Conservation (phyloP, 805 yeast genomes). For the Debaryomyces maramus region DNA sequence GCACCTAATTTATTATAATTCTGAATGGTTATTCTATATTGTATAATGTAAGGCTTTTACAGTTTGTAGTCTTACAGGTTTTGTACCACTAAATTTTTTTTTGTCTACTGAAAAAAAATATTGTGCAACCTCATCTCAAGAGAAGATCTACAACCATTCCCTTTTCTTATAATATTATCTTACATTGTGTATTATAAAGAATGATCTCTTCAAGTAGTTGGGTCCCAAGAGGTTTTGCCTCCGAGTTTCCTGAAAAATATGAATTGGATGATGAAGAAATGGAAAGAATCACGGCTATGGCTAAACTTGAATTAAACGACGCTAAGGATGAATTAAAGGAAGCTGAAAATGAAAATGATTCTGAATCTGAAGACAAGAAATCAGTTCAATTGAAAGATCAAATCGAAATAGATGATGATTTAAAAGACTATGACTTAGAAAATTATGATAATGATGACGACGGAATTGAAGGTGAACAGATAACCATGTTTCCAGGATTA, state of each 20-base stretch:
- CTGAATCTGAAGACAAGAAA: slow-evolving; percentile 24
- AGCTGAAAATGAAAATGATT: slow-evolving; percentile 37
- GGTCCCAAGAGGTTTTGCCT: slow-evolving; percentile 96
- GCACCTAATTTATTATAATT: neutral
- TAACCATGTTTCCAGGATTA: slow-evolving; percentile 72
- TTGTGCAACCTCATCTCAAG: slow-evolving; percentile 7
- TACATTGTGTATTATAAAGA: neutral
- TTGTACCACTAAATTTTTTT: slow-evolving; percentile 4
- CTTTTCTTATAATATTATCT: neutral
- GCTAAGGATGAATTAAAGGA: slow-evolving; percentile 65
- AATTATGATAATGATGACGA: slow-evolving; percentile 73
- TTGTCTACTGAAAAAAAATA: slow-evolving; percentile 1
- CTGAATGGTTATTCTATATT: no score
- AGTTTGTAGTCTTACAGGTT: slow-evolving; percentile 1
- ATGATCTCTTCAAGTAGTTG: slow-evolving; percentile 93
- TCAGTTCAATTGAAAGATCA: slow-evolving; percentile 45
- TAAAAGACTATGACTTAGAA: slow-evolving; percentile 85
- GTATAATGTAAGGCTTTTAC: no score
- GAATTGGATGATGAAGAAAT: slow-evolving; percentile 90
- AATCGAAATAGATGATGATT: slow-evolving; percentile 73
- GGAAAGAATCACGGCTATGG: slow-evolving; percentile 84
- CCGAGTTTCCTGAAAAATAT: slow-evolving; percentile 87
- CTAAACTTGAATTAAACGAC: slow-evolving; percentile 76
- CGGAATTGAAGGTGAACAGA: slow-evolving; percentile 56
- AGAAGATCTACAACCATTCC: neutral